Conservation (phyloP, 768 basidiomycete species). For the Chalciporus piperatus region DNA sequence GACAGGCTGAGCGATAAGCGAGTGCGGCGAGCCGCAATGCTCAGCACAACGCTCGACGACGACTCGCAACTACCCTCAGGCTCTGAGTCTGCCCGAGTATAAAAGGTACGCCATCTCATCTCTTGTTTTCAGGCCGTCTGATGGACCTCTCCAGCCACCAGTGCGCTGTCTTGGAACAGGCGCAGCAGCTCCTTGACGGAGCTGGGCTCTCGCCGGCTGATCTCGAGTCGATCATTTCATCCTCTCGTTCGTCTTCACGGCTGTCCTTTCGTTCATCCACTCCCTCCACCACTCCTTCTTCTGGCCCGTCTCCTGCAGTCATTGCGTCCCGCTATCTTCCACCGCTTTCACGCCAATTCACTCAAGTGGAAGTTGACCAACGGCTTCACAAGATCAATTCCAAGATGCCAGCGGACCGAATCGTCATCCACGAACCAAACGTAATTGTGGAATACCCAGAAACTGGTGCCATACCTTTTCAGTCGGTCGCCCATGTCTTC, state of each 20-base stretch:
- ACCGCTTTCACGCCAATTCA: not conserved
- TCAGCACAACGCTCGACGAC: too few relatives aligned
- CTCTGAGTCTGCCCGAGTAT: too few relatives aligned
- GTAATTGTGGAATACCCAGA: constrained; percentile 1
- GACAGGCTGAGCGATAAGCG: too few relatives aligned
- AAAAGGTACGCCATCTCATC: too few relatives aligned
- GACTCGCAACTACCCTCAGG: too few relatives aligned
- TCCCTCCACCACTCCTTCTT: not conserved
- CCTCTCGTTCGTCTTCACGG: not conserved
- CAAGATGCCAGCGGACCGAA: not conserved
- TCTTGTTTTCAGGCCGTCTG: too few relatives aligned
- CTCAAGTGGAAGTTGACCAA: not conserved
- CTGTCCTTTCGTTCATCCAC: not conserved
- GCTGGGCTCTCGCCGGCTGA: not conserved
- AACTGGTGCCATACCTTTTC: not conserved
- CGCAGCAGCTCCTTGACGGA: not conserved
- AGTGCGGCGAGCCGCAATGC: too few relatives aligned
- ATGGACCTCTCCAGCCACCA: not conserved
- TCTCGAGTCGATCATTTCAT: not conserved
- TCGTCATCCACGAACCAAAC: not conserved
- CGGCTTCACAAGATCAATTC: not conserved
- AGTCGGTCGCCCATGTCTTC: not conserved
- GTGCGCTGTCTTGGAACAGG: not conserved
- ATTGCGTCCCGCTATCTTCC: not conserved
- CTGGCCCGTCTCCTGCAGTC: not conserved